Evolutionary conservation across 2,329 filamentous ascomycete genomes (phyloP).

Genomic region (Trichocomaceae sp.): DNA sequence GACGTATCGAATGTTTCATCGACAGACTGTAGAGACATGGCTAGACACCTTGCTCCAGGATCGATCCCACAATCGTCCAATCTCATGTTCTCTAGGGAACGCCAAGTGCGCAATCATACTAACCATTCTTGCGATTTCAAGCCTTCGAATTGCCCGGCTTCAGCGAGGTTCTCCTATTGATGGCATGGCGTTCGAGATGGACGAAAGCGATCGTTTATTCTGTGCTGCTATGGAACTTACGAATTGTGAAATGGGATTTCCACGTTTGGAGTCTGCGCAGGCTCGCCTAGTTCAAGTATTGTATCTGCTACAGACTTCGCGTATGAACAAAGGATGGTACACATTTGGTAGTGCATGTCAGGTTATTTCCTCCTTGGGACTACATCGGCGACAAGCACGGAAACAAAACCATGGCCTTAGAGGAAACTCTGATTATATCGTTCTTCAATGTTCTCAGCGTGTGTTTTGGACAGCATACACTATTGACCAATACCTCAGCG

Average conservation of each 20-base stretch:
- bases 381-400: slow-evolving; percentile 24
- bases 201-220: too few relatives aligned
- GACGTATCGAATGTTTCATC: neutral
- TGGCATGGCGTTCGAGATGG: too few relatives aligned
- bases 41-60: slow-evolving; percentile 3
- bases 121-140: slow-evolving; percentile 47
- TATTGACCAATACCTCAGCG: slow-evolving; percentile 35
- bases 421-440: slow-evolving; percentile 10
- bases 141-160: slow-evolving; percentile 31
- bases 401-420: neutral
- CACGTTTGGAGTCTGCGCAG: slow-evolving; percentile 18
- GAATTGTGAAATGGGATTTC: slow-evolving; percentile 12
- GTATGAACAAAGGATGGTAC: slow-evolving; percentile 34
- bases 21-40: neutral
- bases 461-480: slow-evolving; percentile 35
- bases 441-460: slow-evolving; percentile 30
- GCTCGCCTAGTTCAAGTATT: slow-evolving; percentile 22
- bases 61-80: slow-evolving; percentile 6
- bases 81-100: slow-evolving; percentile 33
- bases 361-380: slow-evolving; percentile 30
- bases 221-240: neutral
- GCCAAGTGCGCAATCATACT: slow-evolving; percentile 39
- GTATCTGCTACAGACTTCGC: slow-evolving; percentile 32
- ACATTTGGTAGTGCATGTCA: slow-evolving; percentile 32
- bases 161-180: too few relatives aligned